A percentile compares a stretch with the other conserved stretches of the same genome.
phyloP scores from a whole-genome alignment of 1,284 basidiomycete genomes.

The Rhodotorula sp. region DNA sequence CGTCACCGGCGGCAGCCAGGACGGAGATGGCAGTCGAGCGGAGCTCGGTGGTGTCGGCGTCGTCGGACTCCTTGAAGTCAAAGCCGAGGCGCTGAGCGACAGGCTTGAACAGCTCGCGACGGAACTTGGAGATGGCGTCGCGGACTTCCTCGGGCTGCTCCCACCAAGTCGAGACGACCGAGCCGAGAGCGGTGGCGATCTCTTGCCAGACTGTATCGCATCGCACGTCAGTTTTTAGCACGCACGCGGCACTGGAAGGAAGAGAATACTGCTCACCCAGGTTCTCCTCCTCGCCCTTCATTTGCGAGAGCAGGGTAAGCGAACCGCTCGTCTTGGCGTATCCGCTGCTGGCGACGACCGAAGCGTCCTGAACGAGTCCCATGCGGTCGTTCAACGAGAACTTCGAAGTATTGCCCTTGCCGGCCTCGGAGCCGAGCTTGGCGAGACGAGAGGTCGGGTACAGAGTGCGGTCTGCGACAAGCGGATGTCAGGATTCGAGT shows the following conservation, averaged over 20 bases:
- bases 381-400: conserved; percentile 71
- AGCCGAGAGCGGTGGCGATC: conserved; percentile 59
- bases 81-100: conserved; percentile 76
- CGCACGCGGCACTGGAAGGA: conserved; percentile 59
- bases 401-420: conserved; percentile 57
- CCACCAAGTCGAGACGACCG: conserved; percentile 74
- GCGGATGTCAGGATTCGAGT: neutral
- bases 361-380: conserved; percentile 37
- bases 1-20: conserved; percentile 56
- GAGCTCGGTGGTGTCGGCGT: conserved; percentile 69
- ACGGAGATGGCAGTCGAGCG: conserved; percentile 66
- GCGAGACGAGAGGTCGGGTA: conserved; percentile 78
- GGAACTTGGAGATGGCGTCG: conserved; percentile 57
- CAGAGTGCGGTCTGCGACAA: conserved; percentile 68
- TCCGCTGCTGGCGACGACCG: conserved; percentile 48
- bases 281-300: conserved; percentile 50
- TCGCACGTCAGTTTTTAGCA: too few relatives aligned
- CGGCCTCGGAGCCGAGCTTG: conserved; percentile 75
- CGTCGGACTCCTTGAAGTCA: conserved; percentile 66
- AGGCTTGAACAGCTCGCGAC: conserved; percentile 63
- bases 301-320: conserved; percentile 43
- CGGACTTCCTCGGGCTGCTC: conserved; percentile 66
- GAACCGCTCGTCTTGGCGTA: conserved; percentile 51
- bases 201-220: conserved; percentile 60
- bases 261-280: conserved; percentile 47